Percentiles rank a stretch among this genome's conserved stretches.
Conservation (phyloP, 2,329 filamentous ascomycete genomes). For the Penicillium vulpinum region DNA sequence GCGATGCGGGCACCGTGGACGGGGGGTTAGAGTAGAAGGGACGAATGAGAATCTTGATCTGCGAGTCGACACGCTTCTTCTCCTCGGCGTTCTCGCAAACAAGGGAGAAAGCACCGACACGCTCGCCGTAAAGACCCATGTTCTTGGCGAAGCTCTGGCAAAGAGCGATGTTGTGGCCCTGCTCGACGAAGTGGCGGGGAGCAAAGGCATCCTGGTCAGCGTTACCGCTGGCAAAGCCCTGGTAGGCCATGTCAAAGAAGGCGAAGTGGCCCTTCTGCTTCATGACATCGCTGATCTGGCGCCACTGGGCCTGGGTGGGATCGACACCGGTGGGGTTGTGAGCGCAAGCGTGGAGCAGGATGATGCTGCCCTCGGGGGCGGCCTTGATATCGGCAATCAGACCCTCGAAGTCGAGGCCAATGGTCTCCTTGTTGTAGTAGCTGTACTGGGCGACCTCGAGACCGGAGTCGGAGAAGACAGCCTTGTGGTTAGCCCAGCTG, state of each 20-base stretch:
- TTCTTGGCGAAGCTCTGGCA: slow-evolving; percentile 98
- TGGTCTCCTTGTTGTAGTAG: slow-evolving; percentile 99
- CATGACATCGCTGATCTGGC: slow-evolving; percentile 80
- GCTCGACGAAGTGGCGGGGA: slow-evolving; percentile 85
- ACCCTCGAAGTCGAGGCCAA: slow-evolving; percentile 95
- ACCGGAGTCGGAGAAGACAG: slow-evolving; percentile 91
- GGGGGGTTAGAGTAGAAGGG: slow-evolving; percentile 98
- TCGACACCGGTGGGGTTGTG: slow-evolving; percentile 98
- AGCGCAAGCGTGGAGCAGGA: slow-evolving; percentile 94
- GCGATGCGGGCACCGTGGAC: slow-evolving; percentile 95
- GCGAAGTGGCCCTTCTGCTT: slow-evolving; percentile 85
- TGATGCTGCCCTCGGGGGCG: slow-evolving; percentile 80
- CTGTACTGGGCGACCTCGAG: slow-evolving; percentile 92
- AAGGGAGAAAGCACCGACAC: slow-evolving; percentile 93
- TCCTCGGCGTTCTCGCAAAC: slow-evolving; percentile 82
- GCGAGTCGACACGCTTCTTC: slow-evolving; percentile 93
- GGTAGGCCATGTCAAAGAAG: slow-evolving; percentile 99
- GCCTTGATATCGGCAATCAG: slow-evolving; percentile 87
- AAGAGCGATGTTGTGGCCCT: slow-evolving; percentile 85
- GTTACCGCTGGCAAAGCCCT: slow-evolving; percentile 92
- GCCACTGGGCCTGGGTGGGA: slow-evolving; percentile 89
- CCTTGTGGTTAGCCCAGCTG: slow-evolving; percentile 97
- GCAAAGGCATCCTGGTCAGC: slow-evolving; percentile 92
- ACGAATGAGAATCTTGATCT: slow-evolving; percentile 97
- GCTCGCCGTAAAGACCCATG: slow-evolving; percentile 99